Evolutionary conservation across 2,329 filamentous ascomycete species (phyloP).

Genomic region (Cladosporium sp.): DNA sequence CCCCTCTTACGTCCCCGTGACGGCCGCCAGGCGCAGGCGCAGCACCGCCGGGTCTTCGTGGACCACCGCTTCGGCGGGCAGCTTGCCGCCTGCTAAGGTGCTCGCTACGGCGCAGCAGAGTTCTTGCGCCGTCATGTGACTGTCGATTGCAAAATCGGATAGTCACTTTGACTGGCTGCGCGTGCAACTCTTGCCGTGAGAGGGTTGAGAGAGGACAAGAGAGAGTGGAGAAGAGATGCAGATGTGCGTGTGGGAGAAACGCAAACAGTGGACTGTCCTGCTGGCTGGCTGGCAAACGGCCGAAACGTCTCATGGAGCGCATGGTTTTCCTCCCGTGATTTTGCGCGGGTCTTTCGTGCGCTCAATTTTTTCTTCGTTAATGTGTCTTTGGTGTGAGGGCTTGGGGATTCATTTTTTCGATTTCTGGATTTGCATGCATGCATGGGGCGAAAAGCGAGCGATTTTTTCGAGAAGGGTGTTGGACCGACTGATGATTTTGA

Average conservation of each 20-base stretch:
- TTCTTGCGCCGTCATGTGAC: constrained; percentile 13
- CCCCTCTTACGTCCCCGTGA: background rate
- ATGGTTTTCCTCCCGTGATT: constrained; percentile 26
- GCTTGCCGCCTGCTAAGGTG: constrained; percentile 1
- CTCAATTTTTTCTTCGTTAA: constrained; percentile 11
- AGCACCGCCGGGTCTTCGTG: constrained; percentile 8
- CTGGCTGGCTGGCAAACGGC: no score
- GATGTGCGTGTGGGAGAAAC: background rate
- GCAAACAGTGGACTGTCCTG: no score
- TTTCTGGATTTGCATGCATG: no score
- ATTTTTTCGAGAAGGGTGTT: no score
- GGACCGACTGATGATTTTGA: no score
- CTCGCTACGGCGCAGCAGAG: constrained; percentile 6
- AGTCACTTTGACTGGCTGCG: no score
- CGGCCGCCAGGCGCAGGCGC: background rate
- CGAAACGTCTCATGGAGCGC: constrained; percentile 20
- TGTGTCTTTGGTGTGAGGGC: no score
- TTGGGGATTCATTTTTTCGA: no score
- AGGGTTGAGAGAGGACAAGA: background rate
- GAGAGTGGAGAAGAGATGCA: no score
- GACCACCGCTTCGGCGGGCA: constrained; percentile 4
- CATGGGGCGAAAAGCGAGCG: no score
- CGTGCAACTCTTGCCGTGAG: constrained; percentile 9
- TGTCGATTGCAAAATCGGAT: no score
- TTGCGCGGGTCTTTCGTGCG: constrained; percentile 27